Percentiles rank a stretch among this genome's conserved stretches.
These are phyloP conservation scores for Xylariomycetidae sp. DNA, from an alignment of 2,329 filamentous ascomycete species.

Conservation along the genomic window DNA sequence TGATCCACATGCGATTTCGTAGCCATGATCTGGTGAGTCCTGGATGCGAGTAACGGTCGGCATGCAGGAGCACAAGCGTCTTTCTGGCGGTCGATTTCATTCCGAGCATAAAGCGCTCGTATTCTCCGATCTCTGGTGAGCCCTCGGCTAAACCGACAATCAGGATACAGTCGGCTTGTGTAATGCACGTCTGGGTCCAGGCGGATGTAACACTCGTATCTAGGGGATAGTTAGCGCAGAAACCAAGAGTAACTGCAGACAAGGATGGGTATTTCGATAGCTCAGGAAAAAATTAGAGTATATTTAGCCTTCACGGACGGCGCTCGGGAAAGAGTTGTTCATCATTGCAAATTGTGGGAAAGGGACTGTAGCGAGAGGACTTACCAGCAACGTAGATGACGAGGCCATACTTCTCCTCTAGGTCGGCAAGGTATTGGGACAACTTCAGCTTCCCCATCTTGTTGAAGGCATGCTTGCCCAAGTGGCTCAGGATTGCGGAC, in stretches of 20 bases:
- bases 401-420: constrained; percentile 95
- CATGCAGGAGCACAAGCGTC: constrained; percentile 81
- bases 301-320: constrained; percentile 48
- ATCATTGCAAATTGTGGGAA: constrained; percentile 35
- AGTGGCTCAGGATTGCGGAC: constrained; percentile 85
- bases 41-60: constrained; percentile 78
- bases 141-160: constrained; percentile 87
- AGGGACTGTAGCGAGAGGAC: constrained; percentile 16
- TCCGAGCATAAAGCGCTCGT: constrained; percentile 90
- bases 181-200: constrained; percentile 97
- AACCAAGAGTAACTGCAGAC: background rate
- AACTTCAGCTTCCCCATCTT: constrained; percentile 95
- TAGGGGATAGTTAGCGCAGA: constrained; percentile 20
- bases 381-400: constrained; percentile 86
- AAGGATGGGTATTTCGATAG: constrained; percentile 4
- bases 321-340: constrained; percentile 46
- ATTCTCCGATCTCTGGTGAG: constrained; percentile 87
- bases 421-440: constrained; percentile 89
- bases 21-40: constrained; percentile 87
- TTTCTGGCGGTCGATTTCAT: constrained; percentile 97
- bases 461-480: constrained; percentile 93
- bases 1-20: constrained; percentile 92
- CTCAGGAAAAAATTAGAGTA: constrained; percentile 68
- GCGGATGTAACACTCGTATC: constrained; percentile 96
- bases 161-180: constrained; percentile 92